Evolutionary conservation across 78 protist genomes (phyloP), one percentile per base, ranked within the genome.

Genomic region (Isochrysis galbana): DNA sequence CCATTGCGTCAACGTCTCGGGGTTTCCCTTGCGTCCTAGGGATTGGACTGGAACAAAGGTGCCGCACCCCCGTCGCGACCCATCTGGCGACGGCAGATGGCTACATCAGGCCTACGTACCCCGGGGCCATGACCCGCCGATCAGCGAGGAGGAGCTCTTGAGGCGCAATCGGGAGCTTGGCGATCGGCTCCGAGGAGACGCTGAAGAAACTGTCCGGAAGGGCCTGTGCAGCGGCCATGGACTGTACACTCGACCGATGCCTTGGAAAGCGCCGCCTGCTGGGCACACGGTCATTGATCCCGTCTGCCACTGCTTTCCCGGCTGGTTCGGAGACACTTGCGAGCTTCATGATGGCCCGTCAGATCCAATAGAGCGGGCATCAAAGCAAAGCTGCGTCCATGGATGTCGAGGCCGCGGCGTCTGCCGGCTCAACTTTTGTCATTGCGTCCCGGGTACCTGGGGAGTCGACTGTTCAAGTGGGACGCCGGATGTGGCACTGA

Each of bases 361-460:
- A 4, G 80, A 34, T n/a, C 39, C 36, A 5, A 41, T 22, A 19
- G 34, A 36, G 80, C 80, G n/a, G 23, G 39, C 3, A 41, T 5
- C 41, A 19, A 70, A 70, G 80, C 39, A 4, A 19, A 7, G 3
- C 34, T 70, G 80, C 80, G 80, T 70, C 45, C 80, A 70, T 17
- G 42, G 11, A 17, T 70, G 80, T 41, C 36, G 44, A 2, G 80
- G 80, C n/a, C 80, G 80, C 80, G 80, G 80, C 11, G 1, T 70
- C 21, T 70, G 80, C 80, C 5, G 22, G 80, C 80, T 70, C 80
- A 70, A 70, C 80, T n/a, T 29, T 5, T 70, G 80, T 17, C 80
- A 70, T 41, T 70, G 80, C 80, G 80, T 70, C 22, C 80, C 80
- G 41, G 80, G 80, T 41, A 70, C 80, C 29, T 70, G 80, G 80